phyloP scores from a whole-genome alignment of 441 rosid genomes.

The Gossypium armourianum region DNA sequence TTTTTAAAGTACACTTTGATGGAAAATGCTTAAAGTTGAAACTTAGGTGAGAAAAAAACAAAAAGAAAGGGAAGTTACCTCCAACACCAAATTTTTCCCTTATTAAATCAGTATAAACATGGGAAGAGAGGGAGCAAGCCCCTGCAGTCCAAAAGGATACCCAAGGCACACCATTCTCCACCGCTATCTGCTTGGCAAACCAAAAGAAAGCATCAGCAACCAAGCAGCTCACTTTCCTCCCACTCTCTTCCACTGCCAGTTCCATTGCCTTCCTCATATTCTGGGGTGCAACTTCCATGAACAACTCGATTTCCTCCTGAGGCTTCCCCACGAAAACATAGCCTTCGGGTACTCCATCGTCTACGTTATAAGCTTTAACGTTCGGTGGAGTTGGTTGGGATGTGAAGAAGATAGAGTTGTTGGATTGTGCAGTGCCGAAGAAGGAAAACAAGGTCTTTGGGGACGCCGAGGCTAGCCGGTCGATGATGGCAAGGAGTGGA shows the following conservation, averaged over 20 bases:
- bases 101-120: slow-evolving; percentile 29
- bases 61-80: not conserved
- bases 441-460: slow-evolving; percentile 37
- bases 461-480: slow-evolving; percentile 31
- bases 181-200: slow-evolving; percentile 35
- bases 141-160: slow-evolving; percentile 34
- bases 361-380: slow-evolving; percentile 27
- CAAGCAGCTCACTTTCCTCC: slow-evolving; percentile 37
- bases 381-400: slow-evolving; percentile 10
- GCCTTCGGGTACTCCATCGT: slow-evolving; percentile 38
- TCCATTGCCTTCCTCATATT: slow-evolving; percentile 31
- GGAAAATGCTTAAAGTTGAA: not conserved
- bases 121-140: slow-evolving; percentile 32
- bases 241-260: slow-evolving; percentile 32
- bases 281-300: slow-evolving; percentile 36
- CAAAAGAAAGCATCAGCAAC: slow-evolving; percentile 45
- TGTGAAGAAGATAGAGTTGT: slow-evolving; percentile 20
- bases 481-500: slow-evolving; percentile 31
- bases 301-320: slow-evolving; percentile 43
- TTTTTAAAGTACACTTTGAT: not conserved
- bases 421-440: slow-evolving; percentile 32
- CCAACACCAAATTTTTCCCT: slow-evolving; percentile 15
- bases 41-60: not conserved
- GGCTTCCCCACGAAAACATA: slow-evolving; percentile 31
- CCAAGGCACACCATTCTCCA: slow-evolving; percentile 33